Base-by-base conservation (phyloP, 1,139 yeast species). In the Oligophagozyma castellii region DNA sequence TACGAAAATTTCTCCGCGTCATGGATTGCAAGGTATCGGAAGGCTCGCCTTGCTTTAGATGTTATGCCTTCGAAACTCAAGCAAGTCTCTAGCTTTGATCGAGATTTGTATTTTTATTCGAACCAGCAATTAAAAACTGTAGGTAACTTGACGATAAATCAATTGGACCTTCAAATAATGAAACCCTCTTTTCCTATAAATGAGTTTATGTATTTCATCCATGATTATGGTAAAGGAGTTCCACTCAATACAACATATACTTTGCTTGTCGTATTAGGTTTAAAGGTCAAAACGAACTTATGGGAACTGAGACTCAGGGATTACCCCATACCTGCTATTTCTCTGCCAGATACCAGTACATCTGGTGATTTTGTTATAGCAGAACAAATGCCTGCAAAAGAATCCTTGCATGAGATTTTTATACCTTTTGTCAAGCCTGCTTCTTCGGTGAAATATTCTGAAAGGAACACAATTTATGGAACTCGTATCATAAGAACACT, bases 191-290 rank as follows among this genome's bases (percentile, higher is more conserved):
- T 78, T 40, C 62, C 64, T 2, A 40, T 66, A 8, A 56, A 56
- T 2, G 56, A 67, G 1, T 55, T 73, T 18, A 61, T 73, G 2
- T 56, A 70, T 13, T 83, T 73, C 46, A 48, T 84, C 21, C 57
- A 69, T 43, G 61, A 72, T n/a, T 59, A 74, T 24, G 95, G 95
- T 3, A 83, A 80, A 46, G 84, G 86, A 0, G 65, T 75, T 13
- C 95, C 95, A 0, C 45, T 49, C 29, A 73, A 70, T 37, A 68
- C 80, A 0, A 45, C 53, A 20, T 84, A 71, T 49, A 70, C 86
- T 1, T 53, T 78, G 20, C 51, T 76, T 35, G 48, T 81, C 2
- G 89, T 93, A 0, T 46, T 70, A 29, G 48, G 48, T 14, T 39
- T 41, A 24, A 49, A 40, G 19, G 48, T 73, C 27, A 52, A 48